Evolutionary conservation across 2,329 filamentous ascomycete genomes (phyloP), one percentile per base, ranked within the genome.

Genomic region (Raffaelea deltoideospora): DNA sequence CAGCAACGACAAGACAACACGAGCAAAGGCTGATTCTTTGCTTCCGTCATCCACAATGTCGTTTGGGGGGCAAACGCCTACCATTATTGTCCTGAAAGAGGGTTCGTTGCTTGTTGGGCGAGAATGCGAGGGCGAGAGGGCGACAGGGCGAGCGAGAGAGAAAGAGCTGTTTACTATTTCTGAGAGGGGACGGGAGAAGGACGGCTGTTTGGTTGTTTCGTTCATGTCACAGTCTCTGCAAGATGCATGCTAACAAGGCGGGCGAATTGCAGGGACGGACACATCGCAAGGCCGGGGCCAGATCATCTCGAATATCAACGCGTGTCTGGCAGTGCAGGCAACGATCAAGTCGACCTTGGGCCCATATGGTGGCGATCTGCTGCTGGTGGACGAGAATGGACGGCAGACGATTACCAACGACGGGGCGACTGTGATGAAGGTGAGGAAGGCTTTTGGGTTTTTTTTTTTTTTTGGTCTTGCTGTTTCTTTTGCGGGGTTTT

Each of bases 341-440:
- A 96, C 88, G 41, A 88, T 98, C 65, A 92, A 93, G 66, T 84
- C 81, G 52, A 98, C 90, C 17, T 71, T 98, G 26, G 90, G 90
- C 29, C 90, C 90, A 24, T 98, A 96, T 62, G 90, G 90, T 56
- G 90, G 90, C 53, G 90, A 98, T 63, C 65, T 96, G 56, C 70
- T 98, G 57, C 79, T 98, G 63, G 88, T 96, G 39, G 90, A 96
- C 61, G 79, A 77, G 59, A 95, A 95, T 68, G 90, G 90, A 58
- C 79, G 65, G 59, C 86, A 95, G 65, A 98, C 90, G 38, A 96
- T 98, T 56, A 98, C 90, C 50, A 98, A 98, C 63, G 90, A 98
- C 65, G 90, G 90, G 54, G 90, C 90, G 34, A 98, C 90, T 35
- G 90, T 96, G 43, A 98, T 98, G 90, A 96, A 95, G 78, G 83